A percentile compares a stretch with the other conserved stretches of the same genome.
Evolutionary conservation across 768 basidiomycete genomes (phyloP).

Genomic region (Roridomyces roridus): DNA sequence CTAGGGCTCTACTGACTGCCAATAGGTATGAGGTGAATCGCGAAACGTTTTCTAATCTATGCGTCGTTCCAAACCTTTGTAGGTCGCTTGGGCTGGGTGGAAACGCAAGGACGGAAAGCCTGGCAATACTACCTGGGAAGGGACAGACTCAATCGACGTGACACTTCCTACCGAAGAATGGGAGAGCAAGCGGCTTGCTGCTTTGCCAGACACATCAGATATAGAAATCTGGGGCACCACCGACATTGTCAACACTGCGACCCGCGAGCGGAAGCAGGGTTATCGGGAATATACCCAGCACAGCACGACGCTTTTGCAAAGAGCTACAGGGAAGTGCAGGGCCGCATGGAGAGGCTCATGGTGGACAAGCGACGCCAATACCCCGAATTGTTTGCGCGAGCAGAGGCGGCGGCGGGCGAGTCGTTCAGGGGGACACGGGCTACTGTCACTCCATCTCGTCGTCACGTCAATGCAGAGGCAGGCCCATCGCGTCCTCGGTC

Average conservation of each 20-base stretch:
- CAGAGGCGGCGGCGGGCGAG: neutral
- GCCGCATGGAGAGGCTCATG: constrained; percentile 1
- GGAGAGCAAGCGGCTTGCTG: neutral
- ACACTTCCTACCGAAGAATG: constrained; percentile 5
- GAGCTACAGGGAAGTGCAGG: neutral
- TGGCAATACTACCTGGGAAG: constrained; percentile 22
- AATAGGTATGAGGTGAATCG: constrained; percentile 14
- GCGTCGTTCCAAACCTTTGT: neutral
- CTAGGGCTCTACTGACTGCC: no score
- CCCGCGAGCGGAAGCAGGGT: constrained; percentile 12
- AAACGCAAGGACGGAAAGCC: constrained; percentile 11
- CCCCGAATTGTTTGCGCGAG: neutral
- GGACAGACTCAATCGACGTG: neutral
- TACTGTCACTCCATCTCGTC: neutral
- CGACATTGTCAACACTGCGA: constrained; percentile 12
- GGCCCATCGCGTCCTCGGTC: constrained; percentile 19
- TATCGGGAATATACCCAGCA: neutral
- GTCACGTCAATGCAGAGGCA: constrained; percentile 11
- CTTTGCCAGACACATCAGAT: neutral
- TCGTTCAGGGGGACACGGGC: no score
- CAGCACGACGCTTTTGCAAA: neutral
- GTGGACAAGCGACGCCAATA: neutral
- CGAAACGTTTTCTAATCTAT: no score
- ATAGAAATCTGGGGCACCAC: constrained; percentile 10
- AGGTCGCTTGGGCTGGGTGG: constrained; percentile 16